Conservation (phyloP, 2,329 filamentous ascomycete genomes). For the Pestalotiopsis sp. region DNA sequence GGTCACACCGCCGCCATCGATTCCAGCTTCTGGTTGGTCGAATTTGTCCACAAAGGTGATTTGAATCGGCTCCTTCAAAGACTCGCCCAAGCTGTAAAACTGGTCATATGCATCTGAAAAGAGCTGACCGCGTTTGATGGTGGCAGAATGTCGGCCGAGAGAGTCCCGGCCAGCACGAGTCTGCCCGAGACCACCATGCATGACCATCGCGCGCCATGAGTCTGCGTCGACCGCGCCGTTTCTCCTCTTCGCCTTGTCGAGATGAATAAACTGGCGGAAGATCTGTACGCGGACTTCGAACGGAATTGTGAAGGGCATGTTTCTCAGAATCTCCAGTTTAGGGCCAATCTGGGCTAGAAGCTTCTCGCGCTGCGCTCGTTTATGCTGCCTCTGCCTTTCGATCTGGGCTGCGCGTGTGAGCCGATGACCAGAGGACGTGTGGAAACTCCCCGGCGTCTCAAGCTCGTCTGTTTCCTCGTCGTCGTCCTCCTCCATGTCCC, state of each 20-base stretch:
- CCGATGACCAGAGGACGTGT: conserved; percentile 52
- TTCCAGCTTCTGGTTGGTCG: conserved; percentile 82
- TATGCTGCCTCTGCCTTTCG: conserved; percentile 65
- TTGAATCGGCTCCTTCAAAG: conserved; percentile 90
- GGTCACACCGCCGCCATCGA: conserved; percentile 94
- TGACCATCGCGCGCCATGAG: conserved; percentile 66
- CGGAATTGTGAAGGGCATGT: conserved; percentile 96
- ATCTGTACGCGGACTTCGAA: conserved; percentile 90
- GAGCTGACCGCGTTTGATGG: conserved; percentile 74
- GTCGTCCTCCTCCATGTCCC: conserved; percentile 63
- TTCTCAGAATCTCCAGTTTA: conserved; percentile 84
- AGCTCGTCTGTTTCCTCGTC: conserved; percentile 43
- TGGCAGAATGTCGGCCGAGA: conserved; percentile 68
- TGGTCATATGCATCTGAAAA: conserved; percentile 85
- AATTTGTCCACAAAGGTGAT: conserved; percentile 96
- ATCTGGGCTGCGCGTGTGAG: conserved; percentile 63
- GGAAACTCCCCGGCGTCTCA: conserved; percentile 19
- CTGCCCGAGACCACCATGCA: conserved; percentile 34
- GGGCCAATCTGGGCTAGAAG: conserved; percentile 79
- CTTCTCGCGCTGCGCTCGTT: conserved; percentile 66
- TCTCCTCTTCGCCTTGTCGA: conserved; percentile 75
- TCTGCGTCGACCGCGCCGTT: conserved; percentile 71
- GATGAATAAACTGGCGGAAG: conserved; percentile 85
- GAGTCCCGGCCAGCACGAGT: conserved; percentile 31
- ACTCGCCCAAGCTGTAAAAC: conserved; percentile 79